Evolutionary conservation across 192 early-diverging fungal genomes (phyloP).

Genomic region (Dimargaris verticillata): DNA sequence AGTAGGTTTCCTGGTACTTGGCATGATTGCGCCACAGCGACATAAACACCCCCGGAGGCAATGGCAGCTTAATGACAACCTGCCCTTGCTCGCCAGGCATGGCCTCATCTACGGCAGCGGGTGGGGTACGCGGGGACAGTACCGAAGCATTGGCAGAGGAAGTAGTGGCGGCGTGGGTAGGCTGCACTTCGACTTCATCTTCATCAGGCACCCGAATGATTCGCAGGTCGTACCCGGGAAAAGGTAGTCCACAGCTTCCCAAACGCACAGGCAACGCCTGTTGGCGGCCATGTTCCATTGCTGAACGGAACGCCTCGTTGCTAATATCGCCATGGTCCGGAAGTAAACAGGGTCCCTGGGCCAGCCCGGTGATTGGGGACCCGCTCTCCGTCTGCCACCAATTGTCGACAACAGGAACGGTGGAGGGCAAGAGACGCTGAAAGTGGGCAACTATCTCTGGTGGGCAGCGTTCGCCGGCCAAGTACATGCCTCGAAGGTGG

Average conservation of each 20-base stretch:
- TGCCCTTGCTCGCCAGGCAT: slow-evolving; percentile 51
- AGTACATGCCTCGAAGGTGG: slow-evolving; percentile 42
- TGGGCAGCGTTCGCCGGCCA: slow-evolving; percentile 74
- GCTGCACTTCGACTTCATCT: slow-evolving; percentile 29
- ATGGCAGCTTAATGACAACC: slow-evolving; percentile 58
- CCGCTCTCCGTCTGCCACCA: slow-evolving; percentile 87
- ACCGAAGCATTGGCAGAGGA: slow-evolving; percentile 13
- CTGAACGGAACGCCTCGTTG: no score
- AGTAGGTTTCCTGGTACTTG: slow-evolving; percentile 55
- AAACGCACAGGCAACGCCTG: slow-evolving; percentile 28
- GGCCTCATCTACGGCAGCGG: slow-evolving; percentile 15
- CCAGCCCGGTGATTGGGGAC: slow-evolving; percentile 62
- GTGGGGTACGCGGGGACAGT: background rate
- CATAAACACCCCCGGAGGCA: slow-evolving; percentile 62
- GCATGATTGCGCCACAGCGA: slow-evolving; percentile 64
- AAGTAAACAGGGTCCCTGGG: slow-evolving; percentile 32
- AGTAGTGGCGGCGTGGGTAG: slow-evolving; percentile 37
- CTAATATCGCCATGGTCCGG: no score
- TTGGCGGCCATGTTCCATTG: no score
- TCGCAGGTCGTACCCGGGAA: slow-evolving; percentile 56
- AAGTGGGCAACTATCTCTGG: slow-evolving; percentile 66
- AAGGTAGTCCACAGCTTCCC: slow-evolving; percentile 61
- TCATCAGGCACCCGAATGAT: background rate
- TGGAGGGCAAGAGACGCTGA: slow-evolving; percentile 13
- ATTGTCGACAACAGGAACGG: slow-evolving; percentile 55